Base-by-base conservation (phyloP, 139 green algal genomes). In the Desmodesmus armatus region DNA sequence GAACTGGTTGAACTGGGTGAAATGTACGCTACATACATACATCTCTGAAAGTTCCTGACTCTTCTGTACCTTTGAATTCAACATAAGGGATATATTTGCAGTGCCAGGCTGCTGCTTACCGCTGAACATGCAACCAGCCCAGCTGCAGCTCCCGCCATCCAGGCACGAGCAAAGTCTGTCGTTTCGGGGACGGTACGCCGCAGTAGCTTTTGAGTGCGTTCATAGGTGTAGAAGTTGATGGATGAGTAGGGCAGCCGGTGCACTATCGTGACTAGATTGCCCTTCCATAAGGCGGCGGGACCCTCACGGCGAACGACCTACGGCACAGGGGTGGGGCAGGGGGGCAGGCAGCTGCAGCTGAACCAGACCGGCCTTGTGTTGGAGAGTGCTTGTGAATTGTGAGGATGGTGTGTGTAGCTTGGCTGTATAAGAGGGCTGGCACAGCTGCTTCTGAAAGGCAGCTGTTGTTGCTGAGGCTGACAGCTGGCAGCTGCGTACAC, bases 231-330 rank as follows among this genome's bases (percentile, higher is more conserved):
- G 70, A 99, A 99, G 91, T 98, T 99, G 66, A 96, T 91, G 27
- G 96, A 93, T 0, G 95, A 98, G 93, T 99, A 99, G 4, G 97
- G 97, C 72, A 99, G 76, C 25, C 98, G 92, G 85, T 99, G 97
- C n/a, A 99, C 35, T 39, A 98, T 96, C 7, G 95, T 98, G 27
- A 88, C 91, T 2, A 90, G 31, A 88, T 99, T 99, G 76, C 97
- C 97, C 73, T 96, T 96, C 97, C 97, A 99, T 0, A 99, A 87
- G 21, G 95, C 90, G 0, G 37, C 23, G 0, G 97, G 17, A 15
- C 97, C 97, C 81, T 99, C 96, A 21, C 82, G 72, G 5, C 55
- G 74, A 11, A 95, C 83, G 0, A 98, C 80, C 43, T 84, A 63
- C 13, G 6, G 41, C 39, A 71, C 2, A 7, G 37, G n/a, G 0